These are phyloP conservation scores for Adenanthera pavonina DNA, from an alignment of 306 rosid species.

Conservation along the genomic window DNA sequence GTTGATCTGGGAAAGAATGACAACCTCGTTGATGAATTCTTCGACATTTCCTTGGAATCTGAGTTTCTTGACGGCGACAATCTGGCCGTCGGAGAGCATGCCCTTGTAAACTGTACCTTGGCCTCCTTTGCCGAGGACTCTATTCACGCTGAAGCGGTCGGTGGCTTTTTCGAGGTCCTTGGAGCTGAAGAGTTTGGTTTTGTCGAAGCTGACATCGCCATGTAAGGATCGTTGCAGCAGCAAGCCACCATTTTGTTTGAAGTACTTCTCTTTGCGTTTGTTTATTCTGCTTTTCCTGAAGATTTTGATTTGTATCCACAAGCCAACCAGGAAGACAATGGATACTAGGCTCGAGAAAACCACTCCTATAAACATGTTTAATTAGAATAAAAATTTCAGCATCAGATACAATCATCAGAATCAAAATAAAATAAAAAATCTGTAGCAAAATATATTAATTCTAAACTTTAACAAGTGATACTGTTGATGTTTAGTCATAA, in stretches of 20 bases:
- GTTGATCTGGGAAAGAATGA: constrained; percentile 48
- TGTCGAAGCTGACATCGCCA: constrained; percentile 33
- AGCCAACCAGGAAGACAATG: constrained; percentile 22
- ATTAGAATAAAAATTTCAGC: not conserved
- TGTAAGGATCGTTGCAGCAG: constrained; percentile 39
- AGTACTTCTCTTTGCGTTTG: constrained; percentile 37
- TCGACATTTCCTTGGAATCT: constrained; percentile 30
- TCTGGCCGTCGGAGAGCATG: constrained; percentile 38
- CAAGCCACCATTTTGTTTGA: constrained; percentile 49
- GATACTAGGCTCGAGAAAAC: constrained; percentile 45
- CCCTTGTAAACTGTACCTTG: constrained; percentile 54
- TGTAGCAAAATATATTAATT: no score
- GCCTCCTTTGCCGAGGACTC: constrained; percentile 52
- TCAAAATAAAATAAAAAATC: no score
- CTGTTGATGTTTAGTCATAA: no score
- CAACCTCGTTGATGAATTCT: constrained; percentile 45
- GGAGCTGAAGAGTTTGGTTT: constrained; percentile 26
- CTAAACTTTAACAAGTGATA: no score
- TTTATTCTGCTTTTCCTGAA: constrained; percentile 8
- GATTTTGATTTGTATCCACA: constrained; percentile 33
- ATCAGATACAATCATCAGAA: no score
- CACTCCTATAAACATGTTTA: constrained; percentile 29
- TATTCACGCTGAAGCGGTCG: constrained; percentile 32
- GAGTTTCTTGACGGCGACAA: constrained; percentile 45
- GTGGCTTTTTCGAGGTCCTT: constrained; percentile 50